A percentile compares a stretch with the other conserved stretches of the same genome.
Conservation (phyloP, 2,329 filamentous ascomycete species). For the Colletotrichum sp. region DNA sequence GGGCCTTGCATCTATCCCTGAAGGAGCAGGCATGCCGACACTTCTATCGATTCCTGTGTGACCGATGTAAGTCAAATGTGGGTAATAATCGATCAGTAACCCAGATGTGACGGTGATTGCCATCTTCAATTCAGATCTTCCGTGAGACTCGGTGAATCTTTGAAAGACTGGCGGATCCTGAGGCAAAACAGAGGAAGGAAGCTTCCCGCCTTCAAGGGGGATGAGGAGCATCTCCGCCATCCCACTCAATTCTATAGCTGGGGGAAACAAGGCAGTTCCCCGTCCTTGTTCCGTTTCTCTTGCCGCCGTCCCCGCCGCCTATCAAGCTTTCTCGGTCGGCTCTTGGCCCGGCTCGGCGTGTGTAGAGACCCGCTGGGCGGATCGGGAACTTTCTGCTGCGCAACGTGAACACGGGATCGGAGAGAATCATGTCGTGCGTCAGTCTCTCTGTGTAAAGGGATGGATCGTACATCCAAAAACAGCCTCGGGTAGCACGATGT, state of each 20-base stretch:
- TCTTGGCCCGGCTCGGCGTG: slow-evolving; percentile 5
- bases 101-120: neutral
- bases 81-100: neutral
- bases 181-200: neutral
- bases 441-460: neutral
- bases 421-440: neutral
- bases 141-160: neutral
- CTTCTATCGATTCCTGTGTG: neutral
- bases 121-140: neutral
- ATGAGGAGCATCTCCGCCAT: neutral
- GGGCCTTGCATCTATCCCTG: neutral
- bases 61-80: neutral
- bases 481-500: neutral
- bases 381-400: neutral
- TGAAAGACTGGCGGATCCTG: neutral
- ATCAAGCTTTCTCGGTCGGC: slow-evolving; percentile 1
- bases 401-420: too few species aligned
- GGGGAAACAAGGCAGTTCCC: neutral
- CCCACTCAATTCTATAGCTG: neutral
- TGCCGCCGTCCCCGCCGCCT: neutral
- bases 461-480: neutral
- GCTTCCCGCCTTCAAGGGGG: neutral
- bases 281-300: neutral
- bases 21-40: neutral
- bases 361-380: neutral